Conservation (phyloP, 768 basidiomycete genomes). For the Suillus occidentalis region DNA sequence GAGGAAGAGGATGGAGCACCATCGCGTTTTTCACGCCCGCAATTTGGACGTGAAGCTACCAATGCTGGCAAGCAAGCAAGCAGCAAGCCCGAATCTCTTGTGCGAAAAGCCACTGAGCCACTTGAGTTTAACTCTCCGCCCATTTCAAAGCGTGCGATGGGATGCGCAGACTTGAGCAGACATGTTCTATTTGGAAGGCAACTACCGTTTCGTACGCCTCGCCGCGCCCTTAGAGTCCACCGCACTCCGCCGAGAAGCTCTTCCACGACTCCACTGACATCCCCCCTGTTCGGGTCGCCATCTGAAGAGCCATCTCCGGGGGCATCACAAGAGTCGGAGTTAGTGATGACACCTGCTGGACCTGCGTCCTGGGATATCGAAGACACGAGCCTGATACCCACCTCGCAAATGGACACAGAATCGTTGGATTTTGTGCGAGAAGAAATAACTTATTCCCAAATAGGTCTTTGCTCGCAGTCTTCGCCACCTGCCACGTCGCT, state of each 20-base stretch:
- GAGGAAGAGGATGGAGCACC: conserved; percentile 27
- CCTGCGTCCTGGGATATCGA: conserved; percentile 28
- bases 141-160: conserved; percentile 4
- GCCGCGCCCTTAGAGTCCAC: neutral
- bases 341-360: conserved; percentile 50
- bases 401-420: conserved; percentile 37
- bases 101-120: conserved; percentile 37
- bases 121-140: conserved; percentile 13
- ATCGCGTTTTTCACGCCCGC: conserved; percentile 21
- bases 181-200: conserved; percentile 1
- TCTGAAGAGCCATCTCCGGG: conserved; percentile 19
- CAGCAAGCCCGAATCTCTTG: conserved; percentile 29
- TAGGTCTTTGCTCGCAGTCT: conserved; percentile 31
- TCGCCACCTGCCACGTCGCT: conserved; percentile 12
- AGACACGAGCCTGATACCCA: conserved; percentile 33
- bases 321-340: conserved; percentile 46
- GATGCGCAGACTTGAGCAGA: conserved; percentile 10
- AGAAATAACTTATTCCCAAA: conserved; percentile 36
- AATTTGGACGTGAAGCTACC: conserved; percentile 7
- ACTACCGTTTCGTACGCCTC: conserved; percentile 10
- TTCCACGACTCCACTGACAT: conserved; percentile 24
- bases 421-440: conserved; percentile 7
- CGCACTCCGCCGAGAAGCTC: conserved; percentile 9
- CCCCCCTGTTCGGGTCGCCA: conserved; percentile 26
- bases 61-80: neutral